Percentiles rank a stretch among this genome's conserved stretches.
These are phyloP conservation scores for Debaryomyces prosopidis DNA, from an alignment of 805 yeast genomes.

Conservation along the genomic window DNA sequence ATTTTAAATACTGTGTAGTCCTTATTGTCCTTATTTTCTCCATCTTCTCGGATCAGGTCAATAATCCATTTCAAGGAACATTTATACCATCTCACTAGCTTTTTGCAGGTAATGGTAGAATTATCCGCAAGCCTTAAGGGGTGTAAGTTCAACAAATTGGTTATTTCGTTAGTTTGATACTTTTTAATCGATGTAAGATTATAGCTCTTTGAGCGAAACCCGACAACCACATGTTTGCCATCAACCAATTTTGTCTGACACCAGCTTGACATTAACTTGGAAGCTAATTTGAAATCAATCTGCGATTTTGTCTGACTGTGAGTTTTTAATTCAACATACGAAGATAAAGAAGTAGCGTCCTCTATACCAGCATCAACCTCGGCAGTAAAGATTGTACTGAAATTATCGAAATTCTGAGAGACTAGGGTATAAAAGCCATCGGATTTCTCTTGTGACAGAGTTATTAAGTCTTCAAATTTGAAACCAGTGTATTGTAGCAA, in stretches of 20 bases:
- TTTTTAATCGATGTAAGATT: slow-evolving; percentile 12
- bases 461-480: slow-evolving; percentile 20
- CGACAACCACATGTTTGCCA: slow-evolving; percentile 16
- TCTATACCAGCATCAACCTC: slow-evolving; percentile 21
- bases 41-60: background rate
- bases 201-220: slow-evolving; percentile 14
- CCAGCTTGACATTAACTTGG: slow-evolving; percentile 13
- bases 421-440: slow-evolving; percentile 16
- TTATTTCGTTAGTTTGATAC: slow-evolving; percentile 10
- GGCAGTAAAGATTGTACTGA: slow-evolving; percentile 18
- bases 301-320: slow-evolving; percentile 7
- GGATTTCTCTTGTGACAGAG: slow-evolving; percentile 4
- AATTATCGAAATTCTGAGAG: slow-evolving; percentile 8
- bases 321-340: slow-evolving; percentile 25
- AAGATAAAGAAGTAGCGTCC: slow-evolving; percentile 4
- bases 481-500: slow-evolving; percentile 21
- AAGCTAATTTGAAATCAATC: background rate
- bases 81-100: slow-evolving; percentile 17
- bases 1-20: background rate
- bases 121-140: slow-evolving; percentile 7
- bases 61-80: slow-evolving; percentile 12
- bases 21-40: background rate
- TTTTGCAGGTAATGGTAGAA: slow-evolving; percentile 10
- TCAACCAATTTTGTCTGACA: slow-evolving; percentile 18
- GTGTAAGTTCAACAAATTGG: slow-evolving; percentile 5